Percentiles rank a stretch among this genome's conserved stretches.
Conservation (phyloP, 805 yeast genomes). For the Scheffersomyces ergatensis region DNA sequence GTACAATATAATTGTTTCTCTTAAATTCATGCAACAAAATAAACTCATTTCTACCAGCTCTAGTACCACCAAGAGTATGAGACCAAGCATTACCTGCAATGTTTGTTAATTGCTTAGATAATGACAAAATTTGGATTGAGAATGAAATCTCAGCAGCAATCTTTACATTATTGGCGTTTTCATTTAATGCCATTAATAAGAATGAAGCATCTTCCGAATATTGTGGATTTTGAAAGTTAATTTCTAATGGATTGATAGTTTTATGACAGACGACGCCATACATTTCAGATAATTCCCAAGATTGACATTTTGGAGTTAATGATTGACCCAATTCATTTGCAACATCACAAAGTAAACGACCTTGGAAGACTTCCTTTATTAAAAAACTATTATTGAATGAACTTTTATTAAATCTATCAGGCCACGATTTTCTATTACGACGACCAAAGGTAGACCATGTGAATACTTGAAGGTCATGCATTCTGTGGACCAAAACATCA, state of each 20-base stretch:
- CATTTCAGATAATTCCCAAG: slow-evolving; percentile 95
- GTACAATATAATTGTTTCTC: slow-evolving; percentile 76
- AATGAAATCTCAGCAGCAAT: slow-evolving; percentile 78
- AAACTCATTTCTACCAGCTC: slow-evolving; percentile 94
- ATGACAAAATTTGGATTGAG: slow-evolving; percentile 77
- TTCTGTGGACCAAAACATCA: slow-evolving; percentile 77
- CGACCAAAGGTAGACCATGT: slow-evolving; percentile 87
- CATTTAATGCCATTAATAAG: slow-evolving; percentile 67
- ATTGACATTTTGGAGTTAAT: slow-evolving; percentile 84
- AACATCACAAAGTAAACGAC: slow-evolving; percentile 87
- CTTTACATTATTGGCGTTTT: slow-evolving; percentile 62
- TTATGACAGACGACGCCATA: slow-evolving; percentile 71
- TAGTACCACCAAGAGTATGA: slow-evolving; percentile 88
- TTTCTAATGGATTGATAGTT: slow-evolving; percentile 61
- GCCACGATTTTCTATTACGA: slow-evolving; percentile 73
- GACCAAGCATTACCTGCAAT: slow-evolving; percentile 98
- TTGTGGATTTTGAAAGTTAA: slow-evolving; percentile 66
- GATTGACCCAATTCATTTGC: slow-evolving; percentile 95
- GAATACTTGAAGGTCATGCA: slow-evolving; percentile 68
- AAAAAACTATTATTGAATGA: slow-evolving; percentile 49
- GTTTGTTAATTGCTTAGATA: slow-evolving; percentile 87
- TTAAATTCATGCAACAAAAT: slow-evolving; percentile 90
- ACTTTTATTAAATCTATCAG: slow-evolving; percentile 62
- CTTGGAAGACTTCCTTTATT: slow-evolving; percentile 72
- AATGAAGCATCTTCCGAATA: slow-evolving; percentile 66